Evolutionary conservation across 2,329 filamentous ascomycete species (phyloP).

Genomic region (Decorospora gaudefroyi): DNA sequence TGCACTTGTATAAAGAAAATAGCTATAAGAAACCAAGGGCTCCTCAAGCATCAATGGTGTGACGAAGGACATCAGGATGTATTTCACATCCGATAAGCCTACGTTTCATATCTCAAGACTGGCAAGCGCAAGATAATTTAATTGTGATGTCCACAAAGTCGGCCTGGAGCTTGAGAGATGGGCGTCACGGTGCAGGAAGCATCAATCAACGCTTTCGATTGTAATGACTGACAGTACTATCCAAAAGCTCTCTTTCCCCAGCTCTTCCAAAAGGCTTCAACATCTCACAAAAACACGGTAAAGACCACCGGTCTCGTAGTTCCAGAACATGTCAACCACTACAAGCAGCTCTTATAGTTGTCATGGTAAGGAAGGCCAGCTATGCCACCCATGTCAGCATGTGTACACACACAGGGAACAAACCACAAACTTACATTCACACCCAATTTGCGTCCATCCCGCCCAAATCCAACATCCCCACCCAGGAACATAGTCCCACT

Average conservation of each 20-base stretch:
- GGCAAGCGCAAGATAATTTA: too few relatives aligned
- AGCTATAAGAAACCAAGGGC: too few relatives aligned
- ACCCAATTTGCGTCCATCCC: conserved; percentile 4
- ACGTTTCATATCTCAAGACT: too few relatives aligned
- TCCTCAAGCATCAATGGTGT: too few relatives aligned
- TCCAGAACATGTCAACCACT: background rate
- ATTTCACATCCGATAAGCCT: too few relatives aligned
- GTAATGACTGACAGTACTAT: too few relatives aligned
- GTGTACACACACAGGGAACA: background rate
- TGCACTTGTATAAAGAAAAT: too few relatives aligned
- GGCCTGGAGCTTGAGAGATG: too few relatives aligned
- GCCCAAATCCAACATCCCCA: conserved; percentile 8
- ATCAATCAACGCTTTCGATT: too few relatives aligned
- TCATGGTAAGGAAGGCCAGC: background rate
- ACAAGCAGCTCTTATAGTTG: background rate
- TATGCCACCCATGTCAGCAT: background rate
- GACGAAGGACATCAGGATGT: too few relatives aligned
- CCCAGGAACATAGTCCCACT: conserved; percentile 4
- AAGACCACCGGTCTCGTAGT: too few relatives aligned
- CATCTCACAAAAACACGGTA: background rate
- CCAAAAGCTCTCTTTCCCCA: background rate
- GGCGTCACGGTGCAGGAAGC: background rate
- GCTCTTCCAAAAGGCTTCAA: background rate
- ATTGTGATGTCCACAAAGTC: too few relatives aligned
- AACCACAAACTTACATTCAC: conserved; percentile 4